Conservation (phyloP, 2,329 filamentous ascomycete genomes). For the Lachnellula suecica region DNA sequence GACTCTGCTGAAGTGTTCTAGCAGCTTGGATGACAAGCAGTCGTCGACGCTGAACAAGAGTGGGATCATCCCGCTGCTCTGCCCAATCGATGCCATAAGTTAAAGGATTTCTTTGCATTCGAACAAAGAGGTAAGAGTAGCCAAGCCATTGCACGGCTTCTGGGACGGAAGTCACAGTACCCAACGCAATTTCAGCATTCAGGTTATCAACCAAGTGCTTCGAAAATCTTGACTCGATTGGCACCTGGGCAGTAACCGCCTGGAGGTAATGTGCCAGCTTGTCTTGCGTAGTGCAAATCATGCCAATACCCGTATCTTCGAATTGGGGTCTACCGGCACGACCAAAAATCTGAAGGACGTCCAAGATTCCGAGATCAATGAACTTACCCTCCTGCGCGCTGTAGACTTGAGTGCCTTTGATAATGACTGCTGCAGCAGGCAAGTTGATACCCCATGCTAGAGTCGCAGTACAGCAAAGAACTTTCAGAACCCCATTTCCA, state of each 20-base stretch:
- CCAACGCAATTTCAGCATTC: constrained; percentile 90
- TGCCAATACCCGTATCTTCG: constrained; percentile 95
- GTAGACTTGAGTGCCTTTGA: constrained; percentile 97
- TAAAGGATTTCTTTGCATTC: constrained; percentile 89
- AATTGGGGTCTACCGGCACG: constrained; percentile 97
- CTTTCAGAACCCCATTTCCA: constrained; percentile 86
- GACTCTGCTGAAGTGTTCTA: constrained; percentile 80
- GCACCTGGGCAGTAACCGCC: constrained; percentile 91
- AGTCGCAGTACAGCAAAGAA: constrained; percentile 96
- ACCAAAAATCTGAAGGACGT: constrained; percentile 97
- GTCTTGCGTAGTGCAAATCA: constrained; percentile 96
- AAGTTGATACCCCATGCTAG: constrained; percentile 99
- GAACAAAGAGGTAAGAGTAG: constrained; percentile 95
- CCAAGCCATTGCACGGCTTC: constrained; percentile 97
- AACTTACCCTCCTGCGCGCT: constrained; percentile 96
- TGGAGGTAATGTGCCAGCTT: constrained; percentile 88
- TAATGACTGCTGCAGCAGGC: constrained; percentile 92
- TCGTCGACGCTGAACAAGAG: constrained; percentile 79
- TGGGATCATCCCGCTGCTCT: constrained; percentile 85
- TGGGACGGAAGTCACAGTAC: constrained; percentile 89
- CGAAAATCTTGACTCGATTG: constrained; percentile 96
- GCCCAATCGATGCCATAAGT: constrained; percentile 95
- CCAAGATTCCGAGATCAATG: constrained; percentile 91
- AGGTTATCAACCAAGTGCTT: constrained; percentile 92
- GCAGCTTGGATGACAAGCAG: constrained; percentile 89